Evolutionary conservation across 2,329 filamentous ascomycete species (phyloP).

Genomic region (Penicillium sp.): DNA sequence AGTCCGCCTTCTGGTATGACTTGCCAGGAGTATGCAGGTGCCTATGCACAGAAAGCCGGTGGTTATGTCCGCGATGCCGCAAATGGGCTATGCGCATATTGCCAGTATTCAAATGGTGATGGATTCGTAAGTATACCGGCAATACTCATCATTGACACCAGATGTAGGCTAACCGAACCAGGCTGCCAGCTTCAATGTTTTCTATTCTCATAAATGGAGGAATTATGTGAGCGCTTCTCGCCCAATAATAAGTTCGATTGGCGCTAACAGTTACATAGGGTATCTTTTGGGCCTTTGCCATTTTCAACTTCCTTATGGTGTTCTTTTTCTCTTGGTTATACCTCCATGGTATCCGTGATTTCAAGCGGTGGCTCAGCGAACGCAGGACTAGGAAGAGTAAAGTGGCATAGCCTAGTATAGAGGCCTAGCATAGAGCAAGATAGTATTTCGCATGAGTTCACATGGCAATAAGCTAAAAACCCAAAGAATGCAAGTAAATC

Average conservation of each 20-base stretch:
- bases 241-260: background rate
- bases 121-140: conserved; percentile 47
- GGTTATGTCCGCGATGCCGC: conserved; percentile 57
- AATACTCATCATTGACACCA: background rate
- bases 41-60: conserved; percentile 51
- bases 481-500: background rate
- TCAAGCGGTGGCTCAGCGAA: conserved; percentile 32
- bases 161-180: conserved; percentile 6
- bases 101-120: conserved; percentile 58
- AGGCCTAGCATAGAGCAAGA: background rate
- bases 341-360: conserved; percentile 36
- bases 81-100: conserved; percentile 59
- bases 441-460: too few species aligned
- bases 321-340: conserved; percentile 54
- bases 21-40: conserved; percentile 56
- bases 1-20: conserved; percentile 53
- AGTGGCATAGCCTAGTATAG: background rate
- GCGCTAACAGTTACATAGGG: conserved; percentile 33
- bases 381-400: conserved; percentile 25
- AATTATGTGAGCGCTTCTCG: conserved; percentile 48
- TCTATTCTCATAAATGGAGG: conserved; percentile 58
- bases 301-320: conserved; percentile 58
- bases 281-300: conserved; percentile 59
- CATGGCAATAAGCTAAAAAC: background rate
- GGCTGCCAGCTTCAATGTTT: conserved; percentile 53